A percentile compares a stretch with the other conserved stretches of the same genome.
phyloP scores from a whole-genome alignment of 208 protist species.

The Zelonia costaricensis region DNA sequence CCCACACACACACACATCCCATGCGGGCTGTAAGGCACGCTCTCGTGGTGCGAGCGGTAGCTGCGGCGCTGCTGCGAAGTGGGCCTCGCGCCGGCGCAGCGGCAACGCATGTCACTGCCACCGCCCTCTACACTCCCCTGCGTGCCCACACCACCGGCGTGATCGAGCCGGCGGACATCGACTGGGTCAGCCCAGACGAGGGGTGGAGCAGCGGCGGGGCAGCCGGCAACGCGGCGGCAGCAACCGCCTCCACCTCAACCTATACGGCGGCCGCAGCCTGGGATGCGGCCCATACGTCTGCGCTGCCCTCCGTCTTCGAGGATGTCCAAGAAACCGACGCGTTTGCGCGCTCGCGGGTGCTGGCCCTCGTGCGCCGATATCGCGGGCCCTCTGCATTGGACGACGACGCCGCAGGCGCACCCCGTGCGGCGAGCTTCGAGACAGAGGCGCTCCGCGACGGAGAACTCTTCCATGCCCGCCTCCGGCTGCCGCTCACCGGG shows the following conservation, averaged over 20 bases:
- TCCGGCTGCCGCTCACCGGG: conserved; percentile 19
- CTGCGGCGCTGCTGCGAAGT: no score
- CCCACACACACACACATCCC: no score
- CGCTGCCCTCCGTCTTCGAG: conserved; percentile 25
- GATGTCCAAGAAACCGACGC: conserved; percentile 30
- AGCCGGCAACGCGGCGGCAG: background rate
- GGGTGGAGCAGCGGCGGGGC: background rate
- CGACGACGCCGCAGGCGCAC: background rate
- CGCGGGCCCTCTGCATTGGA: conserved; percentile 11
- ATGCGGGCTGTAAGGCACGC: no score
- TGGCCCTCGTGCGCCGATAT: conserved; percentile 84
- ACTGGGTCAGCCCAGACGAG: conserved; percentile 1
- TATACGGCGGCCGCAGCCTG: conserved; percentile 6
- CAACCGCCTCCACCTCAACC: background rate
- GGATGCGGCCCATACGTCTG: conserved; percentile 3
- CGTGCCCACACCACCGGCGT: no score
- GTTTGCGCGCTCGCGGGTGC: conserved; percentile 74
- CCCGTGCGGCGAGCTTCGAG: background rate
- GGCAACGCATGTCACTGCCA: no score
- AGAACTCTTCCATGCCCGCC: conserved; percentile 23
- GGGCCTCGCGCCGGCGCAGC: no score
- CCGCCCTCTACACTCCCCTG: no score
- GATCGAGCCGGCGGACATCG: conserved; percentile 17
- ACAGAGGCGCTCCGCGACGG: conserved; percentile 16
- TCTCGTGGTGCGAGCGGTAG: no score